Evolutionary conservation across 306 rosid species (phyloP).

Genomic region (Medicago arabica): DNA sequence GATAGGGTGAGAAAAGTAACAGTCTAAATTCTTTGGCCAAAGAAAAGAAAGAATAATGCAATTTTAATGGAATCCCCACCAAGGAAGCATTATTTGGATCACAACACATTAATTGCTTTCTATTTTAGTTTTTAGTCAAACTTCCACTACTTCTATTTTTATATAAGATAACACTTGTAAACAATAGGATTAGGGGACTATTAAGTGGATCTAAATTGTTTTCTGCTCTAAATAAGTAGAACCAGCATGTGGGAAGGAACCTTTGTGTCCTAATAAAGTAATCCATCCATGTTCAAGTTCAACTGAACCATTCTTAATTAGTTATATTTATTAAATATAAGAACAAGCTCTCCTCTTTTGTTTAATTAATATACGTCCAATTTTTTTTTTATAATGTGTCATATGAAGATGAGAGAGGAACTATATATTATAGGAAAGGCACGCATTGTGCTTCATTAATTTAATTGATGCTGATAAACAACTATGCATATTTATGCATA

Average conservation of each 20-base stretch:
- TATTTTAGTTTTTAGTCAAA: slow-evolving; percentile 29
- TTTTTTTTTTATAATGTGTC: slow-evolving; percentile 29
- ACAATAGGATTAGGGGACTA: slow-evolving; percentile 23
- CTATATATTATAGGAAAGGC: slow-evolving; percentile 11
- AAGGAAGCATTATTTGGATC: slow-evolving; percentile 39
- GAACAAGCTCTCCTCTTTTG: neutral
- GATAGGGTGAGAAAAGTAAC: too few species aligned
- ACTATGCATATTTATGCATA: neutral
- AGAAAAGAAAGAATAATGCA: slow-evolving; percentile 25
- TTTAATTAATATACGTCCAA: neutral
- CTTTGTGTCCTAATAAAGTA: slow-evolving; percentile 40
- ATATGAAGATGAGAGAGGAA: slow-evolving; percentile 31
- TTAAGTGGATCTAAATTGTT: slow-evolving; percentile 42
- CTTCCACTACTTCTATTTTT: slow-evolving; percentile 36
- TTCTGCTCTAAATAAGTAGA: slow-evolving; percentile 41
- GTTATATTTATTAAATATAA: slow-evolving; percentile 20
- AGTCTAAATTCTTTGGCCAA: neutral
- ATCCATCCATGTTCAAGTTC: slow-evolving; percentile 29
- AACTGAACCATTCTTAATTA: slow-evolving; percentile 27
- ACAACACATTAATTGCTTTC: slow-evolving; percentile 22
- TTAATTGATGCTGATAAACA: slow-evolving; percentile 2
- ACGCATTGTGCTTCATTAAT: slow-evolving; percentile 15
- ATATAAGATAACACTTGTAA: neutral
- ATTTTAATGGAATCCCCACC: slow-evolving; percentile 41
- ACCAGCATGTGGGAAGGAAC: slow-evolving; percentile 47